Evolutionary conservation across 2,329 filamentous ascomycete species (phyloP).

Genomic region (Gnomoniopsis sp.): DNA sequence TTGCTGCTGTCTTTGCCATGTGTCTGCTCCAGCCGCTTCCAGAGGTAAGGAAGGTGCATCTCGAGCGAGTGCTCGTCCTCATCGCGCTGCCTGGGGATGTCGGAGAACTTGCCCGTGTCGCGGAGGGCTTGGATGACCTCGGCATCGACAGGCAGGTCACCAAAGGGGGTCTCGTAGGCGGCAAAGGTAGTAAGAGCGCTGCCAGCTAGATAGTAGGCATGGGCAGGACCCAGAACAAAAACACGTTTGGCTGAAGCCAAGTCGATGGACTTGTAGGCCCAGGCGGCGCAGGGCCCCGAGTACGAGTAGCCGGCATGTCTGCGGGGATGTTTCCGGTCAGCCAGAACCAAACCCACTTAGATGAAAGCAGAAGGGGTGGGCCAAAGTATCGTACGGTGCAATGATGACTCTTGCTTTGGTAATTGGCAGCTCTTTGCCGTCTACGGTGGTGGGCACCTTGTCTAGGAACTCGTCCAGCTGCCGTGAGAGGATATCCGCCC

Average conservation of each 20-base stretch:
- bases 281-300: constrained; percentile 88
- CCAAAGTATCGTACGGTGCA: constrained; percentile 68
- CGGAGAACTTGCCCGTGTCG: constrained; percentile 52
- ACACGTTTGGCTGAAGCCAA: constrained; percentile 78
- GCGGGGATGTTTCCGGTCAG: constrained; percentile 6
- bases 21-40: constrained; percentile 63
- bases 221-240: constrained; percentile 90
- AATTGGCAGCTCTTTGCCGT: constrained; percentile 62
- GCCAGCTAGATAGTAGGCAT: constrained; percentile 76
- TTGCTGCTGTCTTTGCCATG: constrained; percentile 37
- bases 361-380: neutral
- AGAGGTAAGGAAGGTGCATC: constrained; percentile 94
- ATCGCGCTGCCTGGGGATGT: constrained; percentile 66
- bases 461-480: constrained; percentile 76
- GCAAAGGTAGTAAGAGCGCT: constrained; percentile 73
- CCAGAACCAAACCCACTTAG: neutral
- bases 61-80: constrained; percentile 89
- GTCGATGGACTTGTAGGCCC: constrained; percentile 89
- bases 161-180: constrained; percentile 71
- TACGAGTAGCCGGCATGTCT: constrained; percentile 94
- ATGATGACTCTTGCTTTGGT: constrained; percentile 80
- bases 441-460: constrained; percentile 63
- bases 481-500: constrained; percentile 53
- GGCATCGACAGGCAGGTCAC: constrained; percentile 63
- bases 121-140: constrained; percentile 49